Evolutionary conservation across 495 filamentous ascomycete species (phyloP).

Genomic region (Pseudomonodictys pantanalensis): DNA sequence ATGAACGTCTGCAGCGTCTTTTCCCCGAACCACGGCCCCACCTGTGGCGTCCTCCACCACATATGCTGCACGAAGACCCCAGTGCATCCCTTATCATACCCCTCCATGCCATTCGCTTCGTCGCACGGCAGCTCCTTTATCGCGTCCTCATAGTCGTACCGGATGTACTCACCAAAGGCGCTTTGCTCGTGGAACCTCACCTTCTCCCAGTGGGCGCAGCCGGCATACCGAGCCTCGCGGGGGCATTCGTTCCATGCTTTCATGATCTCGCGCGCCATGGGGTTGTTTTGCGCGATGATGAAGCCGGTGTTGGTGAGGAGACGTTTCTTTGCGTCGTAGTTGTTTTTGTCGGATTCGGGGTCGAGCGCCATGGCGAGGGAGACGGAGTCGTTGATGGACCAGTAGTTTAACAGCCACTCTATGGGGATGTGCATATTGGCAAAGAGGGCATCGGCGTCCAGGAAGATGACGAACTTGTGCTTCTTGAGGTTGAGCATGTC

Average conservation of each 20-base stretch:
- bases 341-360: conserved; percentile 15
- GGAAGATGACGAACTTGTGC: conserved; percentile 49
- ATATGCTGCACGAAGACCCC: conserved; percentile 14
- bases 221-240: conserved; percentile 31
- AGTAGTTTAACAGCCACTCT: conserved; percentile 55
- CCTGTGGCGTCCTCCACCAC: conserved; percentile 9
- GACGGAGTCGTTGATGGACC: conserved; percentile 34
- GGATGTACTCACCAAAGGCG: conserved; percentile 39
- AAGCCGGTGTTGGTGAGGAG: conserved; percentile 42
- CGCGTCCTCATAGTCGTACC: no score
- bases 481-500: no score
- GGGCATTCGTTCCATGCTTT: conserved; percentile 42
- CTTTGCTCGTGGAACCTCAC: conserved; percentile 41
- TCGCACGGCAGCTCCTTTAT: conserved; percentile 39
- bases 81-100: conserved; percentile 1
- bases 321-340: conserved; percentile 24
- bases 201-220: conserved; percentile 36
- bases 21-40: background rate
- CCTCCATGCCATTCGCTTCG: conserved; percentile 38
- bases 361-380: conserved; percentile 46
- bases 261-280: conserved; percentile 38
- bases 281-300: conserved; percentile 40
- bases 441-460: conserved; percentile 51
- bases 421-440: conserved; percentile 47
- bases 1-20: conserved; percentile 8